Base-by-base conservation (phyloP, 2,329 filamentous ascomycete genomes). In the Ophiocordyceps polyrhachis-furcata region DNA sequence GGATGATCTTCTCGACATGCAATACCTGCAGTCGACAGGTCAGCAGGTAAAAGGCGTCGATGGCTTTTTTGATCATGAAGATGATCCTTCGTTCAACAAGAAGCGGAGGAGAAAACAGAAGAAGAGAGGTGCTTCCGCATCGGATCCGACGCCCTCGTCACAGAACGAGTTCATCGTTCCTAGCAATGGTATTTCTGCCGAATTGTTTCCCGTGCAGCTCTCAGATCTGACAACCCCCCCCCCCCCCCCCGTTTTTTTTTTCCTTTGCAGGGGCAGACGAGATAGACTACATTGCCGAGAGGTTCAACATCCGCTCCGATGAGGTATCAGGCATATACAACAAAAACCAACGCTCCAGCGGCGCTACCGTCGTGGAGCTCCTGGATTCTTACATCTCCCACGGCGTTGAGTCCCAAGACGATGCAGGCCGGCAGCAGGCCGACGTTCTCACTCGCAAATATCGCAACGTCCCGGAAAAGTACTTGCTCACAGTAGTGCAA, bases 1-100 rank as follows among this genome's bases (percentile, higher is more conserved):
- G 49, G 86, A 94, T 53, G 78, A 86, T 47, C 66, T 96, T 13
- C 70, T 95, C 29, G 93, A 83, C 51, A 69, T 85, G 14, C 76
- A 83, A 19, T 86, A 81, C 55, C 77, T 95, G 5, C 76, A 85
- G 47, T 76, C 86, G 46, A 71, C 68, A 1, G 73, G 73, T 0
- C 67, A 74, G 45, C 66, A 72, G 1, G 65, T 70, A 1, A 89
- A 83, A 56, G 84, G 87, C 0, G 68, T 95, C n/a, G 86, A 95
- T 47, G 86, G 75, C 0, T 94, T 94, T 56, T 77, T 75, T 20
- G 69, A 75, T 37, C 70, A 70, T 0, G 70, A 76, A 15, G 62
- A 68, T 15, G 58, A 62, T 1, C 58, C 58, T 1, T 55, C 31
- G 14, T 25, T 20, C 3, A 68, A 65, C 48, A 58, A 56, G 31